Conservation (phyloP, 306 rosid species). For the Trichosanthes cucumerina region DNA sequence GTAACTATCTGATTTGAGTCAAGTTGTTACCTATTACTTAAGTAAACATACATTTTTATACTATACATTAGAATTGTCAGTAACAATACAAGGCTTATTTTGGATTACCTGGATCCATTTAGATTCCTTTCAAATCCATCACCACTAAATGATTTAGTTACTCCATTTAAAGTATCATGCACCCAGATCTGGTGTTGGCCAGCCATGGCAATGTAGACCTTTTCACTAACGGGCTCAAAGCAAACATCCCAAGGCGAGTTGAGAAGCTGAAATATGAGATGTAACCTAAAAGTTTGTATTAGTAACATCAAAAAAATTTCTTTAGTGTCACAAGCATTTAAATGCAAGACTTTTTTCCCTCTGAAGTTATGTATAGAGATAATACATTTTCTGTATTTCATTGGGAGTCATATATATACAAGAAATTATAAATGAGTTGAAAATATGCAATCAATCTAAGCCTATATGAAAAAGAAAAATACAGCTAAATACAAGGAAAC, state of each 20-base stretch:
- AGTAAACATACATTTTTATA: background rate
- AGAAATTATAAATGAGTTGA: too few species aligned
- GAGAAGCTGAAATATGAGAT: conserved; percentile 51
- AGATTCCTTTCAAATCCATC: conserved; percentile 92
- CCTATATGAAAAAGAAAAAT: too few species aligned
- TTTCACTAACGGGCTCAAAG: conserved; percentile 77
- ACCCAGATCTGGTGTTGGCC: conserved; percentile 98
- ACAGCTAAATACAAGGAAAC: too few species aligned
- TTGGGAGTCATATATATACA: too few species aligned
- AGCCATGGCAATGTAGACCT: conserved; percentile 87
- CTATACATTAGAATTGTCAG: background rate
- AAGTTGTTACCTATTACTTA: background rate
- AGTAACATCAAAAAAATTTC: background rate
- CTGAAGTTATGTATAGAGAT: too few species aligned
- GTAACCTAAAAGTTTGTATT: background rate
- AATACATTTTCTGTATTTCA: too few species aligned
- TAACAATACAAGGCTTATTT: background rate
- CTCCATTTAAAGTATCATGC: conserved; percentile 51
- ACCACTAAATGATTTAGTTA: conserved; percentile 66
- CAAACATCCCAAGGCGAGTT: conserved; percentile 99
- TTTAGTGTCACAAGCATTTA: background rate
- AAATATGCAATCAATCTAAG: too few species aligned
- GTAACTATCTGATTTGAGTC: background rate
- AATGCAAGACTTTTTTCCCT: background rate
- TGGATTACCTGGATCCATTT: conserved; percentile 72